Evolutionary conservation across 2,329 filamentous ascomycete genomes (phyloP), one percentile per base, ranked within the genome.

Genomic region (Aureobasidium sp.): DNA sequence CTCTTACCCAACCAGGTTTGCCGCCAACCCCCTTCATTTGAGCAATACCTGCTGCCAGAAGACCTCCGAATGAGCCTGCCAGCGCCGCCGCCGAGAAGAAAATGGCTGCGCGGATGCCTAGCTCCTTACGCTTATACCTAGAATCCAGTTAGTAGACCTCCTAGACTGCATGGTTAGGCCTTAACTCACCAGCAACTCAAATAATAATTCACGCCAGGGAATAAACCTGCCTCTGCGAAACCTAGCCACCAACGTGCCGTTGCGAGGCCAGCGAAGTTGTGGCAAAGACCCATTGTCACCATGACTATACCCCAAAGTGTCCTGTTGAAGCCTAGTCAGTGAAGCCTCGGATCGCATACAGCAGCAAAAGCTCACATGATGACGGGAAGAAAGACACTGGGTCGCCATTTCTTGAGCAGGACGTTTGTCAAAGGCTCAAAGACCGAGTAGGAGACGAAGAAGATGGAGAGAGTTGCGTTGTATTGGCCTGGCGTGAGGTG

Each of bases 71-170:
- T 0, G 86, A 90, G 0, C 90, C 90, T 0, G 89, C 86, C 0
- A 94, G 74, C 0, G 90, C 88, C 0, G 90, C 89, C 0, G 89
- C 88, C 0, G 88, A 90, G 76, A 94, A 95, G 77, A 94, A 93
- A 60, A 91, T 84, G 15, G 89, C 88, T 63, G 87, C 84, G 37
- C 90, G 83, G n/a, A 90, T 80, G 53, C 89, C 90, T 59, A 94
- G 88, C 68, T 95, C 90, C 17, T 80, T 82, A 37, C 89, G 80
- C 69, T 84, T 87, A 68, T 94, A 95, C 40, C 40, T 43, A 13
- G 1, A 15, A 11, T 15, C 21, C 11, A 25, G 21, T 43, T 21
- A 43, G 40, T 17, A 25, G 15, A 13, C 8, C 19, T 25, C 11
- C 7, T 25, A 6, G 17, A 25, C 10, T 13, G 5, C 4, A 7